Evolutionary conservation across 2,329 filamentous ascomycete genomes (phyloP).

Genomic region (Aspergillus quadrilineatus): DNA sequence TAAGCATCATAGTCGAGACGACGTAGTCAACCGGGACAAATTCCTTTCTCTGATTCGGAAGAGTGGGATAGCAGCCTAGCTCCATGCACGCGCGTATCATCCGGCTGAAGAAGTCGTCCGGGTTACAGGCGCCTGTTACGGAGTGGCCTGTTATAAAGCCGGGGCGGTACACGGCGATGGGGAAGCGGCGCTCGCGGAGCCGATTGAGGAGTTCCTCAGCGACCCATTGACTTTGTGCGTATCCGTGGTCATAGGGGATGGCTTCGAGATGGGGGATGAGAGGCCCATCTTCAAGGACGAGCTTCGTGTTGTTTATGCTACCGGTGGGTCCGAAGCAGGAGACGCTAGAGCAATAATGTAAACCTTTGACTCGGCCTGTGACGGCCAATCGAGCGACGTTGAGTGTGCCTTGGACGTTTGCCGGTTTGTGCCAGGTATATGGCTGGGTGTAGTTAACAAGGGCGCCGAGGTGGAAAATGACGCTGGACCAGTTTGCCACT

Average conservation of each 20-base stretch:
- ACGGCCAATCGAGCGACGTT: constrained; percentile 15
- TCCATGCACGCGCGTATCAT: constrained; percentile 19
- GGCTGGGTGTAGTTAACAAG: constrained; percentile 16
- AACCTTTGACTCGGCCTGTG: constrained; percentile 14
- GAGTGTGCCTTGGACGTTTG: constrained; percentile 12
- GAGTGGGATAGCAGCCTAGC: constrained; percentile 15
- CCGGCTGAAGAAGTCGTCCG: constrained; percentile 18
- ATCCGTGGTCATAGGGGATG: constrained; percentile 12
- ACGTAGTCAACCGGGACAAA: constrained; percentile 22
- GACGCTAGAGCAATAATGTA: constrained; percentile 23
- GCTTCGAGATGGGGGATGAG: neutral
- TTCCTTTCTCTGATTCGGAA: constrained; percentile 11
- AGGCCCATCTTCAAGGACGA: neutral
- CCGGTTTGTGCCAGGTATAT: constrained; percentile 12
- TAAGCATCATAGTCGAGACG: constrained; percentile 14
- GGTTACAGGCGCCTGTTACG: constrained; percentile 17
- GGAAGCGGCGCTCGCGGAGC: constrained; percentile 19
- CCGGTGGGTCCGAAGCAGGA: constrained; percentile 17
- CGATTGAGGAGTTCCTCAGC: constrained; percentile 21
- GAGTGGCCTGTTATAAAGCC: constrained; percentile 20
- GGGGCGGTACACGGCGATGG: constrained; percentile 21
- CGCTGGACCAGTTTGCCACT: constrained; percentile 13
- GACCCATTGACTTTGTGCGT: constrained; percentile 23
- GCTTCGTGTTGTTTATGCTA: neutral
- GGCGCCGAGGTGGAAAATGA: constrained; percentile 17